phyloP scores from a whole-genome alignment of 129 eudicot species.

The Saposhnikovia divaricata region DNA sequence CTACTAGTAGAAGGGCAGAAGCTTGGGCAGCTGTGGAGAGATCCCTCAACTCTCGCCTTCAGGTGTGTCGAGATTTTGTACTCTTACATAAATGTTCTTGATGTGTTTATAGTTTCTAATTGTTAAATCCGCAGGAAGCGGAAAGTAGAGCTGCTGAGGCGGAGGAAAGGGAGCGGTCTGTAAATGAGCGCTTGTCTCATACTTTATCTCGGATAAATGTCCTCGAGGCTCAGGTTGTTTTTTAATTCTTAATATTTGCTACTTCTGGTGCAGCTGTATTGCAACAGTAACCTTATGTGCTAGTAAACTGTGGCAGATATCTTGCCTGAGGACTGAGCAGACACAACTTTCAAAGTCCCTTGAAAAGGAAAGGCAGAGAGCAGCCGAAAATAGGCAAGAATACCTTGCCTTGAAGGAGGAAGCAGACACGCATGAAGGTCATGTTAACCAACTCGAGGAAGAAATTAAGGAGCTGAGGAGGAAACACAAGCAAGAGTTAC shows the following conservation, averaged over 20 bases:
- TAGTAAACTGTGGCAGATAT: conserved; percentile 49
- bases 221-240: conserved; percentile 93
- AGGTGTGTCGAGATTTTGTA: conserved; percentile 39
- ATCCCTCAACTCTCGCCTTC: conserved; percentile 73
- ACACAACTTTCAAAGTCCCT: conserved; percentile 69
- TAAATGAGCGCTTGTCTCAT: conserved; percentile 68
- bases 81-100: neutral
- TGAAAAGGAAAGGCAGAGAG: conserved; percentile 87
- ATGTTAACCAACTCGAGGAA: conserved; percentile 59
- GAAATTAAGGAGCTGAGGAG: conserved; percentile 63
- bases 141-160: conserved; percentile 84
- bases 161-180: conserved; percentile 77
- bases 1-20: conserved; percentile 69
- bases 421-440: conserved; percentile 74
- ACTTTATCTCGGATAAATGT: conserved; percentile 81
- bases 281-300: conserved; percentile 21
- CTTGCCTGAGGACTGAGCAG: conserved; percentile 88
- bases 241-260: neutral
- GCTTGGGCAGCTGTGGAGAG: conserved; percentile 87
- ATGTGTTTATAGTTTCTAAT: conserved; percentile 12
- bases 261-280: conserved; percentile 10
- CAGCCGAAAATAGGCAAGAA: conserved; percentile 81
- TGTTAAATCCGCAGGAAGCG: conserved; percentile 56
- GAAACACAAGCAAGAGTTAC: conserved; percentile 74
- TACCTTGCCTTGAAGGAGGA: conserved; percentile 78